Evolutionary conservation across 495 filamentous ascomycete genomes (phyloP).

Genomic region (Aspergillus asperescens): DNA sequence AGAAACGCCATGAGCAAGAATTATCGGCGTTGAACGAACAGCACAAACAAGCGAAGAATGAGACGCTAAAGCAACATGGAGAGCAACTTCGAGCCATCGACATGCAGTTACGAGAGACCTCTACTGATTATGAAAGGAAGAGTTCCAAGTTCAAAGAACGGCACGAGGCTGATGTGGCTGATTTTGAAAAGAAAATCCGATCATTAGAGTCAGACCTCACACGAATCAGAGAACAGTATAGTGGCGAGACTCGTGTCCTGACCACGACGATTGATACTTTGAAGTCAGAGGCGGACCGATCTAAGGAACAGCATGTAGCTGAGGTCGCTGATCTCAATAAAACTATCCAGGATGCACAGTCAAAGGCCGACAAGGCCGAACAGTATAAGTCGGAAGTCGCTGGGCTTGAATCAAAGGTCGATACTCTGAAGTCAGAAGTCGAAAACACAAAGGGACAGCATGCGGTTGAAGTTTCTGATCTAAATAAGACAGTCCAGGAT

Average conservation of each 20-base stretch:
- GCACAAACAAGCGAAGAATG: slow-evolving; percentile 39
- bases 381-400: slow-evolving; percentile 29
- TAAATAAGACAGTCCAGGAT: slow-evolving; percentile 48
- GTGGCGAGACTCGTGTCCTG: slow-evolving; percentile 52
- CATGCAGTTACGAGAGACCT: slow-evolving; percentile 43
- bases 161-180: slow-evolving; percentile 59
- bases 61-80: slow-evolving; percentile 44
- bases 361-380: slow-evolving; percentile 48
- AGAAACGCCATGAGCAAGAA: slow-evolving; percentile 62
- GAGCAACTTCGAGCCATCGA: slow-evolving; percentile 46
- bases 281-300: slow-evolving; percentile 51
- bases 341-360: slow-evolving; percentile 50
- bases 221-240: slow-evolving; percentile 49
- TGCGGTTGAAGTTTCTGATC: slow-evolving; percentile 52
- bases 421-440: slow-evolving; percentile 47
- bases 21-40: slow-evolving; percentile 44
- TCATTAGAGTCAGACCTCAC: slow-evolving; percentile 56
- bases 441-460: slow-evolving; percentile 41
- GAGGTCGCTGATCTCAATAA: slow-evolving; percentile 54
- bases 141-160: slow-evolving; percentile 41
- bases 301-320: slow-evolving; percentile 44
- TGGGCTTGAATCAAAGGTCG: slow-evolving; percentile 26
- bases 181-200: slow-evolving; percentile 54
- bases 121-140: slow-evolving; percentile 46
- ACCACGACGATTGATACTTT: slow-evolving; percentile 51